Evolutionary conservation across 148 eudicot species (phyloP).

Genomic region (Suaeda aralocaspica): DNA sequence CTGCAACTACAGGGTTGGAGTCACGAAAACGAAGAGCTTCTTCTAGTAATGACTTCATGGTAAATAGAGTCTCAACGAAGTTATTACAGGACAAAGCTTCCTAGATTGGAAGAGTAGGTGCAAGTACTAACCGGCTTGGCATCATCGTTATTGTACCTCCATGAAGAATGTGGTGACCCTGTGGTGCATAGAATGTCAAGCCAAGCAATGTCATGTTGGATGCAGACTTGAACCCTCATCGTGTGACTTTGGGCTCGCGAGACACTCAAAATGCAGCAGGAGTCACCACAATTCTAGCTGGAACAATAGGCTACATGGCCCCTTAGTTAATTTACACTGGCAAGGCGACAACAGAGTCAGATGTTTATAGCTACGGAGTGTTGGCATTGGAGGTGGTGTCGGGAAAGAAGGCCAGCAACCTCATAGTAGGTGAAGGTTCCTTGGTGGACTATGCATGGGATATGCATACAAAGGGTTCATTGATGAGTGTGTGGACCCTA

Average conservation of each 20-base stretch:
- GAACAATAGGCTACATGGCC: slow-evolving; percentile 70
- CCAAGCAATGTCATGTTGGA: slow-evolving; percentile 74
- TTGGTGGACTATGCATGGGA: slow-evolving; percentile 51
- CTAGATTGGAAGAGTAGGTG: slow-evolving; percentile 42
- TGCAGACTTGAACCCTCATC: slow-evolving; percentile 44
- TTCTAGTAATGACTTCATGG: slow-evolving; percentile 68
- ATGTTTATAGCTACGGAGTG: slow-evolving; percentile 72
- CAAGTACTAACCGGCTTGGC: slow-evolving; percentile 51
- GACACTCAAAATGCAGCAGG: slow-evolving; percentile 41
- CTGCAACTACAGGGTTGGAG: slow-evolving; percentile 73
- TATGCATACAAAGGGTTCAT: slow-evolving; percentile 28
- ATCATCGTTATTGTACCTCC: slow-evolving; percentile 52
- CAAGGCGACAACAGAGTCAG: slow-evolving; percentile 58
- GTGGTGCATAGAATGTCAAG: slow-evolving; percentile 66
- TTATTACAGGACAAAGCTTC: slow-evolving; percentile 31
- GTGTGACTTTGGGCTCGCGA: slow-evolving; percentile 68
- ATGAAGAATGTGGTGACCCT: slow-evolving; percentile 59
- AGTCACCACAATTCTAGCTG: slow-evolving; percentile 60
- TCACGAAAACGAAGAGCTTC: slow-evolving; percentile 51
- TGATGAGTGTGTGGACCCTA: slow-evolving; percentile 40
- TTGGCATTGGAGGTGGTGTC: slow-evolving; percentile 60
- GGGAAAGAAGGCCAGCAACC: slow-evolving; percentile 48
- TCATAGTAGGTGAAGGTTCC: slow-evolving; percentile 45
- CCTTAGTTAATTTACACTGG: slow-evolving; percentile 73
- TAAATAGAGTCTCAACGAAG: slow-evolving; percentile 61